phyloP scores from a whole-genome alignment of 441 rosid genomes.

The Capsella rubella region DNA sequence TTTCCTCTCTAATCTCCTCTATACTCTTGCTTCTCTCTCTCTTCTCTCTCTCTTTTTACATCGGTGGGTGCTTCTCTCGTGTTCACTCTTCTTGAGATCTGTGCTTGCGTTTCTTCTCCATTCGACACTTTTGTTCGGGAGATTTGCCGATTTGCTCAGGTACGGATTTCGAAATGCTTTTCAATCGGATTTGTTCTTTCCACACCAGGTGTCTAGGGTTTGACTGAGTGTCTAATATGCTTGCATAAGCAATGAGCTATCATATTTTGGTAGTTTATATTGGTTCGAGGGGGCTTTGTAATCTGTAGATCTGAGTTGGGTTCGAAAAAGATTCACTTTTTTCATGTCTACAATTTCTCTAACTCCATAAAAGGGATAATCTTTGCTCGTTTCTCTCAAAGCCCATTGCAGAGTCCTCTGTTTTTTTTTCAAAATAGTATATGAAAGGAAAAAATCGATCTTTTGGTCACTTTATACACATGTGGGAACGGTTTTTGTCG shows the following conservation, averaged over 20 bases:
- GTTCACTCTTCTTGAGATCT: slow-evolving; percentile 54
- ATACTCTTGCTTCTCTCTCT: slow-evolving; percentile 27
- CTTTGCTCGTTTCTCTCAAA: slow-evolving; percentile 4
- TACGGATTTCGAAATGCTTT: slow-evolving; percentile 42
- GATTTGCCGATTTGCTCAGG: slow-evolving; percentile 45
- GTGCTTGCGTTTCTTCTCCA: slow-evolving; percentile 39
- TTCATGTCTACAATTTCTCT: neutral
- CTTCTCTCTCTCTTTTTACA: slow-evolving; percentile 17
- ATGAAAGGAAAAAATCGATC: neutral
- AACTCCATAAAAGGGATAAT: neutral
- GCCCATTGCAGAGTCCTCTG: neutral
- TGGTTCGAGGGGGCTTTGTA: neutral
- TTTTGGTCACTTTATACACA: slow-evolving; percentile 1
- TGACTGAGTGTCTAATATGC: slow-evolving; percentile 13
- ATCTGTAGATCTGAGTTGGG: slow-evolving; percentile 42
- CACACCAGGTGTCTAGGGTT: slow-evolving; percentile 22
- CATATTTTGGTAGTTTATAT: neutral
- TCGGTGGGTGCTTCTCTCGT: neutral
- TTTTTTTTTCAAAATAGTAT: neutral
- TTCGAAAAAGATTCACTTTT: neutral
- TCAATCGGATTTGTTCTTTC: slow-evolving; percentile 23
- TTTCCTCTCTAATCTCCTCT: slow-evolving; percentile 18
- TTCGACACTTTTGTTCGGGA: slow-evolving; percentile 14
- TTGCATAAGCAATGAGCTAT: slow-evolving; percentile 5
- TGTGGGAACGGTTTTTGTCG: slow-evolving; percentile 39